Base-by-base conservation (phyloP, 768 basidiomycete genomes). In the Agrocybe pediades region DNA sequence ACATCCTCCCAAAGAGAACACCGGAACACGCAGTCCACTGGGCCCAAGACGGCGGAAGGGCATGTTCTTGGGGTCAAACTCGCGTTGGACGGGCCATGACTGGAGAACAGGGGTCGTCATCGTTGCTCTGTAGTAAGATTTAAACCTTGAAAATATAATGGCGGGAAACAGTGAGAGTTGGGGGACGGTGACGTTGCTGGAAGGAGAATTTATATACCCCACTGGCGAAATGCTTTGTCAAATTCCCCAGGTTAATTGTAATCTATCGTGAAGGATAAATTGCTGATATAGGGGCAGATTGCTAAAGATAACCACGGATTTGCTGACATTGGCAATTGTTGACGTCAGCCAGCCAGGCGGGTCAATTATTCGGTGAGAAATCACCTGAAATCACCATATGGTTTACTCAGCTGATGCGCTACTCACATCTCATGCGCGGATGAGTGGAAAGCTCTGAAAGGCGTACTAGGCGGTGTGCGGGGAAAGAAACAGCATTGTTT, bases 1-100 rank as follows among this genome's bases (percentile, higher is more conserved):
- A 84, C 86, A 88, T 70, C 84, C 84, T 55, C 87, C 89, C 46
- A 87, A 75, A 9, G 83, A 84, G 68, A 90, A 84, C 26, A 86
- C 63, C 16, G 86, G 82, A 21, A 90, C 87, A 46, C 85, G 74
- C 45, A 88, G 71, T 16, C 87, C 87, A 52, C 79, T 81, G 26
- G 77, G 69, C 23, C 87, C 87, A 21, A 88, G 74, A 45, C 83
- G 74, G 53, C 83, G 73, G 71, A 82, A 84, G 11, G 71, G 76
- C 82, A 84, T 84, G 62, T 76, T 71, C 70, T 84, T 84, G 49
- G 78, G 66, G 58, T 83, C 74, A 58, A 76, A 85, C 50, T 74
- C 73, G 53, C 59, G 52, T 40, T 62, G 49, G 36, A 65, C 58
- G 24, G 64, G 64, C 64, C 64, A 65, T 56, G 58, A 54, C 55